Base-by-base conservation (phyloP, 306 rosid species). In the Lathyrus aphaca region DNA sequence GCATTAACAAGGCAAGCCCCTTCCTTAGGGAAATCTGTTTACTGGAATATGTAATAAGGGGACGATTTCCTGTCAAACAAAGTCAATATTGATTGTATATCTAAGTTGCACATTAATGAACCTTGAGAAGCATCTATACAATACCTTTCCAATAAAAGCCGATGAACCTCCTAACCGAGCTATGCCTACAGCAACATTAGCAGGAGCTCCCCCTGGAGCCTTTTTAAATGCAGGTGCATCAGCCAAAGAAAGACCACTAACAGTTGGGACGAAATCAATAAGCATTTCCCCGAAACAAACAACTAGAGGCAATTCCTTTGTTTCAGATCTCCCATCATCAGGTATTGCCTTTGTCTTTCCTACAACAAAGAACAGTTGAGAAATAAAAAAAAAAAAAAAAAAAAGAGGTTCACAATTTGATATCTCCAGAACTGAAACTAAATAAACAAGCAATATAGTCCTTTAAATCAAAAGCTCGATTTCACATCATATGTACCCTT, bases 191-290 rank as follows among this genome's bases (percentile, higher is more conserved):
- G 98, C 97, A 78, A 93, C 98, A 79, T 93, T 93, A 18, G 98
- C 98, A 76, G 97, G 98, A 66, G 97, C 98, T 63, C 98, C 98
- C 19, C 98, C 98, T 9, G 98, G 85, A 76, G 98, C 98, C 79
- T 94, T 94, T 73, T 94, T 84, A 77, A 90, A 94, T 3, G 95
- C 98, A 72, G 97, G 90, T 38, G 95, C 86, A 59, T 90, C 98
- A 30, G 97, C 91, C 86, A 94, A 82, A 68, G 98, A 85, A 69
- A 94, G 73, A 49, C 98, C 98, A 54, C 2, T 94, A 17, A 29
- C 32, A 25, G 95, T 90, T 50, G 98, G 98, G 74, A 94, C 98
- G 23, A 94, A 90, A 82, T 94, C 98, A 82, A 94, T 90, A 70
- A 94, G 89, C 94, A 94, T 72, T 87, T 94, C 98, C 54, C 97